A percentile compares a stretch with the other conserved stretches of the same genome.
Conservation (phyloP, 192 early-diverging fungal species). For the Umbelopsis sp. region DNA sequence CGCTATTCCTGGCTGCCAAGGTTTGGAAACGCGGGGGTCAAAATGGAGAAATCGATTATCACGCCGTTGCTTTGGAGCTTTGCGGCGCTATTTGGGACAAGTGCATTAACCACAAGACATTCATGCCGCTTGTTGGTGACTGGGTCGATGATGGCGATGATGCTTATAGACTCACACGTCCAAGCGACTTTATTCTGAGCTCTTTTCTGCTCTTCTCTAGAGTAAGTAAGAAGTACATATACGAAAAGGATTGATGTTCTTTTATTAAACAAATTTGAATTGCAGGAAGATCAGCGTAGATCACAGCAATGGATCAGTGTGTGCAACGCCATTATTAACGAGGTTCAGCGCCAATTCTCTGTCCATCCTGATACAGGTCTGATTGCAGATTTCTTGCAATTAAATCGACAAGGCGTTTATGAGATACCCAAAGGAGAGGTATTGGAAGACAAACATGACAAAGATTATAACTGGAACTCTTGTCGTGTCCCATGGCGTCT, state of each 20-base stretch:
- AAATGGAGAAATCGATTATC: conserved; percentile 45
- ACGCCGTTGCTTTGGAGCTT: conserved; percentile 42
- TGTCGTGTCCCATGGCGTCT: conserved; percentile 61
- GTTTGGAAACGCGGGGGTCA: conserved; percentile 48
- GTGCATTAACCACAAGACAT: conserved; percentile 51
- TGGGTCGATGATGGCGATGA: conserved; percentile 54
- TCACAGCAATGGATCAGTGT: conserved; percentile 47
- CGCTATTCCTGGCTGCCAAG: conserved; percentile 49
- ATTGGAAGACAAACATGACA: conserved; percentile 51
- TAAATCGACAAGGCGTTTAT: conserved; percentile 37
- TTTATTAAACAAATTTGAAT: neutral
- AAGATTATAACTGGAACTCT: conserved; percentile 60
- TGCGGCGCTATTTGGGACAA: conserved; percentile 52
- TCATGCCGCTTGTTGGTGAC: conserved; percentile 54
- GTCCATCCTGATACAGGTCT: conserved; percentile 52
- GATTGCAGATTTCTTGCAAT: conserved; percentile 56
- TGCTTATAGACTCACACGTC: conserved; percentile 47
- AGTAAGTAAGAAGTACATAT: conserved; percentile 21
- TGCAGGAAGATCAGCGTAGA: conserved; percentile 47
- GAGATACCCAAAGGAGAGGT: conserved; percentile 44
- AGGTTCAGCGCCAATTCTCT: conserved; percentile 37
- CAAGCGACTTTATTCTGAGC: conserved; percentile 56
- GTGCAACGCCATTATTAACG: conserved; percentile 47
- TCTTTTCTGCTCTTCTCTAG: conserved; percentile 54
- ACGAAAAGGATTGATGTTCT: neutral